Evolutionary conservation across 257 asterid genomes (phyloP), one percentile per base, ranked within the genome.

Genomic region (Penstemon newberryi): DNA sequence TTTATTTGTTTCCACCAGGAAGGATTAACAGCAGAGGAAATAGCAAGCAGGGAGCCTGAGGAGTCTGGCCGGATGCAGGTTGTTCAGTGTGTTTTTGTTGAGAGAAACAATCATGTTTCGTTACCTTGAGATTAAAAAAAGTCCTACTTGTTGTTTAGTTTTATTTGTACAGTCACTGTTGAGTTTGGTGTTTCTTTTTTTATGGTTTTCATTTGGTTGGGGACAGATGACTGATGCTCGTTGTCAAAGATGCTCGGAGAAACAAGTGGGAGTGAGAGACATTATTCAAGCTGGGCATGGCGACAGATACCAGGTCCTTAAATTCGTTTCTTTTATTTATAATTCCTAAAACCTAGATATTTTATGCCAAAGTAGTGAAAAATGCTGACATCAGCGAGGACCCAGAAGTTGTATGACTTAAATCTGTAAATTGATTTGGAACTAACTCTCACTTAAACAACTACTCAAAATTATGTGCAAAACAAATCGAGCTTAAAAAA

Each of bases 1-100:
- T 61, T 3, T 37, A 69, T 70, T 40, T 60, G 25, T 69, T 53
- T 52, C 51, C 68, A 63, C 53, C 97, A 92, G 98, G 93, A 80
- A 74, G 98, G 96, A 72, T 82, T 82, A 68, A 86, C 95, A n/a
- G 89, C 93, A 38, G 95, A 90, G 71, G 98, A 92, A 85, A 79
- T 79, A 15, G 83, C 84, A 40, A 84, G 80, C 70, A 79, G 78
- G 82, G 74, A 88, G 81, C 97, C 98, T 3, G 97, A 90, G 83
- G 92, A 83, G 77, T 65, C 84, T 3, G 79, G 75, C 61, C 83
- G 66, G 63, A 44, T 80, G 75, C 97, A 86, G 98, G 98, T 92
- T 69, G 62, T 50, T 55, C 45, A 19, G 12, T 19, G 43, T 64
- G 63, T 62, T 59, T 36, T 61, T 61, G 39, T 59, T 45, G 60